These are phyloP conservation scores for Cucurbitaria berberidis DNA, from an alignment of 2,329 filamentous ascomycete species.

Conservation along the genomic window DNA sequence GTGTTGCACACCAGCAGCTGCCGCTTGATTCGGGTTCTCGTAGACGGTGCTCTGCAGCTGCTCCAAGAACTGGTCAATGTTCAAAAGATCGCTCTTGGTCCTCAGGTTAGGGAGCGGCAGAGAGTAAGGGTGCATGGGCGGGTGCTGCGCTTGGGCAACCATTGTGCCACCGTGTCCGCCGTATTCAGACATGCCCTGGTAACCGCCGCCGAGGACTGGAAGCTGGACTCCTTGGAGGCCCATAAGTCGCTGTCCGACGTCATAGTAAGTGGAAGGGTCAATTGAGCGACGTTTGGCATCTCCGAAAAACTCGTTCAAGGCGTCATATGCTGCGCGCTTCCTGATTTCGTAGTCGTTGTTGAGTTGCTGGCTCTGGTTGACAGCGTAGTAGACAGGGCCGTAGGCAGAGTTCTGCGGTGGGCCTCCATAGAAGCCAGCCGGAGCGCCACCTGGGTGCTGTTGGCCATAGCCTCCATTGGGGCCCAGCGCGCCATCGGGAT, in stretches of 20 bases:
- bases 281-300: slow-evolving; percentile 90
- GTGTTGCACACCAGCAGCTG: slow-evolving; percentile 77
- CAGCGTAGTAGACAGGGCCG: slow-evolving; percentile 78
- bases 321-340: slow-evolving; percentile 81
- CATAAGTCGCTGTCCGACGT: slow-evolving; percentile 87
- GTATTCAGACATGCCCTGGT: slow-evolving; percentile 56
- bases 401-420: slow-evolving; percentile 64
- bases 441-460: slow-evolving; percentile 59
- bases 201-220: slow-evolving; percentile 43
- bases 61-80: slow-evolving; percentile 93
- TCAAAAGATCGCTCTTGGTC: slow-evolving; percentile 91
- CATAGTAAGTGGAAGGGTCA: slow-evolving; percentile 85
- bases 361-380: slow-evolving; percentile 69
- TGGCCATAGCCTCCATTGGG: slow-evolving; percentile 50
- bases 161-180: slow-evolving; percentile 60
- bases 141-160: slow-evolving; percentile 61
- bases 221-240: slow-evolving; percentile 74
- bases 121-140: slow-evolving; percentile 79
- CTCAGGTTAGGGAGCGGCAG: slow-evolving; percentile 87
- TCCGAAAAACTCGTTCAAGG: slow-evolving; percentile 91
- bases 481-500: slow-evolving; percentile 51
- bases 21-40: slow-evolving; percentile 84
- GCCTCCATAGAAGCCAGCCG: slow-evolving; percentile 59
- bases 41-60: slow-evolving; percentile 97
- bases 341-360: slow-evolving; percentile 73